Evolutionary conservation across 768 basidiomycete genomes (phyloP), one percentile per base, ranked within the genome.

Genomic region (Mycena maculata): DNA sequence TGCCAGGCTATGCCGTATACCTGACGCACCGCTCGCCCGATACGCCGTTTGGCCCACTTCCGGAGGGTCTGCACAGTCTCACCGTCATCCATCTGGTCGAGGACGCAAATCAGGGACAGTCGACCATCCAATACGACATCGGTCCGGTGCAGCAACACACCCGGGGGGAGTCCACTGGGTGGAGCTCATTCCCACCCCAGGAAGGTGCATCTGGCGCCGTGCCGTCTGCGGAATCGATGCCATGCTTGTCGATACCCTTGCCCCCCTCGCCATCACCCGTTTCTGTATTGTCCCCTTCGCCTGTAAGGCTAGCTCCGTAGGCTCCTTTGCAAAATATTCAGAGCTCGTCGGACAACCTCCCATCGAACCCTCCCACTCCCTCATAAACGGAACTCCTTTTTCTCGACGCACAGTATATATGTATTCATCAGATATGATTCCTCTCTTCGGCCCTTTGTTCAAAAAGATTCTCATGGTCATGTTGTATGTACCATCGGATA

Each of bases 51-150:
- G 59, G 50, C 4, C 52, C 58, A 1, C 18, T 66, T 23, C 52
- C 33, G 2, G 38, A 48, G 12, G 38, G 16, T 0, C 23, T 60
- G 22, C 47, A 60, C 15, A 36, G 53, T 11, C 41, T 55, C 36
- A 60, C 65, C 20, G 39, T 36, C 33, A 42, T 66, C n/a, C 53
- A n/a, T 44, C 45, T 66, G n/a, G 22, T 48, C 13, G 36, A 55
- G 16, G 52, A 38, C 9, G 8, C 45, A n/a, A n/a, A 56, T n/a
- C 30, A 28, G 25, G 20, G 38, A 41, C 62, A 28, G 13, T 28
- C 25, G 54, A 53, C 31, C 8, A 28, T 28, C 16, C 27, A 56
- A 15, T 48, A 22, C 42, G 36, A 38, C 1, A 30, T 63, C 38
- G 42, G 15, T 20, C 41, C 60, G 3, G 25, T 1, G 15, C n/a